Conservation (phyloP, 192 early-diverging fungal species). For the Podila minutissima region DNA sequence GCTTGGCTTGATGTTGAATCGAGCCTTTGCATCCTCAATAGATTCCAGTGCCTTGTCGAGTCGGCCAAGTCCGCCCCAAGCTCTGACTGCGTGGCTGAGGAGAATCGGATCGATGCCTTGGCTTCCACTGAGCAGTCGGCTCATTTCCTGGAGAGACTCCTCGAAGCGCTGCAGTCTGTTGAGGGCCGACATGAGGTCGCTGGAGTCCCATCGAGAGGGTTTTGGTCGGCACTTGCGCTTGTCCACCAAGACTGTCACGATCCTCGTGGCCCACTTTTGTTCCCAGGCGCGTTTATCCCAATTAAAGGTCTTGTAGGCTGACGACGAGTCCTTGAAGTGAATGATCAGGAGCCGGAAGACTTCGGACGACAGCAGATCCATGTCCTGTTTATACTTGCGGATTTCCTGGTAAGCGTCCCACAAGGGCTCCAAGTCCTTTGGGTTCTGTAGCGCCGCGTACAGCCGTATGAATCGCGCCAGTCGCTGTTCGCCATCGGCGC, state of each 20-base stretch:
- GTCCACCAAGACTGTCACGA: slow-evolving; percentile 35
- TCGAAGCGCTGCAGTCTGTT: slow-evolving; percentile 27
- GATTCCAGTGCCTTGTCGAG: slow-evolving; percentile 25
- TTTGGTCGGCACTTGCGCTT: slow-evolving; percentile 1
- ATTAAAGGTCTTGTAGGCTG: not conserved
- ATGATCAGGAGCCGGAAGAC: slow-evolving; percentile 20
- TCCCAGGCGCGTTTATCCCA: not conserved
- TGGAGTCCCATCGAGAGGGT: slow-evolving; percentile 24
- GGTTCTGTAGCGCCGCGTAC: slow-evolving; percentile 20
- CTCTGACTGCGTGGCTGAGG: slow-evolving; percentile 35
- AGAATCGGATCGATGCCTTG: slow-evolving; percentile 27
- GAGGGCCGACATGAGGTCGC: slow-evolving; percentile 36
- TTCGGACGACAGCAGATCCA: slow-evolving; percentile 6
- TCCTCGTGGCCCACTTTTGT: slow-evolving; percentile 17
- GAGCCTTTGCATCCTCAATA: not conserved
- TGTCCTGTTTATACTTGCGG: slow-evolving; percentile 9
- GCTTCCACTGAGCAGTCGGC: not conserved
- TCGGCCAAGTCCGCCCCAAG: slow-evolving; percentile 30
- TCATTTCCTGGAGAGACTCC: slow-evolving; percentile 25
- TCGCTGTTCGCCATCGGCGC: not conserved
- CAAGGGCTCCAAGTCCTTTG: slow-evolving; percentile 12
- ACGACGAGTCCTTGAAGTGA: slow-evolving; percentile 20
- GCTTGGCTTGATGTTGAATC: slow-evolving; percentile 16
- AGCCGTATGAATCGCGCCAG: slow-evolving; percentile 14
- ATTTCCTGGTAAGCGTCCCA: slow-evolving; percentile 33